These are phyloP conservation scores for Begonia masoniana DNA, from an alignment of 306 rosid genomes.

Conservation along the genomic window DNA sequence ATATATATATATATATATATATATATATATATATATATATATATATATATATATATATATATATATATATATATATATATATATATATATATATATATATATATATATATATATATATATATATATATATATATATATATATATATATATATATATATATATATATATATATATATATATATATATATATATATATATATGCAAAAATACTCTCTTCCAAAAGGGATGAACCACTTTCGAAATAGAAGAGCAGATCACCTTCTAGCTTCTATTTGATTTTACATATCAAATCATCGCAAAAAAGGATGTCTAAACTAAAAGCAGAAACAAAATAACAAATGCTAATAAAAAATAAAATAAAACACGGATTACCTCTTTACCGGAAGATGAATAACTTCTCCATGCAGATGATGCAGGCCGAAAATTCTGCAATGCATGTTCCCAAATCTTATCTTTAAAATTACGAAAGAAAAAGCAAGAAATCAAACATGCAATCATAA, in stretches of 20 bases:
- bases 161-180: not conserved
- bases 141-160: not conserved
- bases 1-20: not conserved
- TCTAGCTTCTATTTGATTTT: no score
- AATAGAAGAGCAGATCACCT: no score
- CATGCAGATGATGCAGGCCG: conserved; percentile 40
- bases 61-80: not conserved
- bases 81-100: not conserved
- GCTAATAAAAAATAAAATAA: not conserved
- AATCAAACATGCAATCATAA: not conserved
- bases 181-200: not conserved
- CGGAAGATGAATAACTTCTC: conserved; percentile 49
- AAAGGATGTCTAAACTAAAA: no score
- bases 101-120: not conserved
- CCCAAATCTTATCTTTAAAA: conserved; percentile 5
- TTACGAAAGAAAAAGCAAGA: not conserved
- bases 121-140: not conserved
- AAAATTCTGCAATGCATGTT: conserved; percentile 36
- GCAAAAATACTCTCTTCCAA: no score
- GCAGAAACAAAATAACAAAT: no score
- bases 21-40: not conserved
- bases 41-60: not conserved
- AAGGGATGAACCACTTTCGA: no score
- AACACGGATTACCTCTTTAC: conserved; percentile 44
- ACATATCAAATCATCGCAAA: no score